phyloP scores from a whole-genome alignment of 192 early-diverging fungal genomes.

The Backusella tuberculispora region DNA sequence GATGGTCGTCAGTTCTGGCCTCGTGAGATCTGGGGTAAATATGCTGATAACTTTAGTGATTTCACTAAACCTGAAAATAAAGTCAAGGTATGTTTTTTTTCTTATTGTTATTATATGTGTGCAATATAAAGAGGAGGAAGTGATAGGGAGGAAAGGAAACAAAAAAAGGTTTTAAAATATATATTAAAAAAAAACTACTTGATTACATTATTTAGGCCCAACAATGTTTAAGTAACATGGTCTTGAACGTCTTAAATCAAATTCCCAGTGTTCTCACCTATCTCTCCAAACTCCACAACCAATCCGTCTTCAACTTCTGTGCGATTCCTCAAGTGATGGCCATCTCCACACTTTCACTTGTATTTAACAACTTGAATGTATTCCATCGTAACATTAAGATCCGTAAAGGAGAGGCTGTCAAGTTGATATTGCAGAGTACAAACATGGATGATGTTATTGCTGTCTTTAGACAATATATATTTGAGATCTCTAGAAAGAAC shows the following conservation, averaged over 20 bases:
- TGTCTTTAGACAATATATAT: conserved; percentile 68
- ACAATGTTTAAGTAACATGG: conserved; percentile 88
- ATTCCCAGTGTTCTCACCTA: conserved; percentile 90
- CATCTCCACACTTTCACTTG: conserved; percentile 84
- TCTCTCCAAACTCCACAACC: conserved; percentile 75
- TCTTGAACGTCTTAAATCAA: conserved; percentile 81
- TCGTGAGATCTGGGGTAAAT: conserved; percentile 88
- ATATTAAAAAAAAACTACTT: not conserved
- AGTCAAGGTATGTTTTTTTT: conserved; percentile 45
- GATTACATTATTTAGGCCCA: conserved; percentile 55
- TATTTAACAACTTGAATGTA: conserved; percentile 85
- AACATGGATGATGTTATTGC: conserved; percentile 61
- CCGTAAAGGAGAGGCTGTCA: conserved; percentile 82
- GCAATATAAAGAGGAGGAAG: not conserved
- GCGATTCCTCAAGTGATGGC: conserved; percentile 99
- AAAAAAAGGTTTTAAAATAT: not conserved
- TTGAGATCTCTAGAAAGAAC: conserved; percentile 65
- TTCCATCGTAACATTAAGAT: conserved; percentile 90
- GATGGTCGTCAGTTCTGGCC: conserved; percentile 98
- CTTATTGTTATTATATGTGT: not conserved
- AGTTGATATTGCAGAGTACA: conserved; percentile 64
- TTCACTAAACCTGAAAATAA: conserved; percentile 72
- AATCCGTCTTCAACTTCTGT: conserved; percentile 88
- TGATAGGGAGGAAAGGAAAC: not conserved
- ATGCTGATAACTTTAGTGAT: conserved; percentile 71